Evolutionary conservation across 78 protist species (phyloP), one percentile per base, ranked within the genome.

Genomic region (Dictyostelium purpureum): DNA sequence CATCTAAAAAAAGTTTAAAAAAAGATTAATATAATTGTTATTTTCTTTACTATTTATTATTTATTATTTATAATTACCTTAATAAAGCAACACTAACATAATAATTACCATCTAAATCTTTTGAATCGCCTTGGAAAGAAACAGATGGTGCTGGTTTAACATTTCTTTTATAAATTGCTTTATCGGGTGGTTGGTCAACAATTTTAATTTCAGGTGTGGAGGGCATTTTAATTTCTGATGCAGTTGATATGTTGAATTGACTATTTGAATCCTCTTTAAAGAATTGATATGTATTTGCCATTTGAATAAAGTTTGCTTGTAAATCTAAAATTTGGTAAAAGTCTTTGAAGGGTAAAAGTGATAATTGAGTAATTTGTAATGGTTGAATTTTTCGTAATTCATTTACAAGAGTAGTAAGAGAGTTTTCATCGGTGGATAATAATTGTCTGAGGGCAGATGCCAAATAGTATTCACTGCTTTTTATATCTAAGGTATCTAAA

Each of bases 171-270:
- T 94, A 94, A 26, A 94, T 94, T 19, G 92, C 92, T 73, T 73
- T 87, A 59, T 87, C 96, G 14, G 96, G 94, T 28, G 96, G 96
- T 76, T 94, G 94, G 47, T 94, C 96, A 51, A 94, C 94, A 28
- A 94, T 80, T 70, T 77, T 77, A 16, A 93, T 7, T 37, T 88
- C 79, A n/a, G n/a, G n/a, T n/a, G n/a, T n/a, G n/a, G n/a, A n/a
- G n/a, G n/a, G n/a, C n/a, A n/a, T n/a, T n/a, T n/a, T n/a, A n/a
- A n/a, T n/a, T 38, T 45, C 77, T 66, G 67, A 82, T 28, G 52
- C 51, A n/a, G 35, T 19, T 52, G 76, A 73, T 82, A n/a, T n/a
- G n/a, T n/a, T n/a, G n/a, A n/a, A n/a, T n/a, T n/a, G n/a, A n/a
- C n/a, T n/a, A n/a, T n/a, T n/a, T n/a, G n/a, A n/a, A n/a, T n/a